Base-by-base conservation (phyloP, 2,329 filamentous ascomycete genomes). In the Trichoderma semiorbis region DNA sequence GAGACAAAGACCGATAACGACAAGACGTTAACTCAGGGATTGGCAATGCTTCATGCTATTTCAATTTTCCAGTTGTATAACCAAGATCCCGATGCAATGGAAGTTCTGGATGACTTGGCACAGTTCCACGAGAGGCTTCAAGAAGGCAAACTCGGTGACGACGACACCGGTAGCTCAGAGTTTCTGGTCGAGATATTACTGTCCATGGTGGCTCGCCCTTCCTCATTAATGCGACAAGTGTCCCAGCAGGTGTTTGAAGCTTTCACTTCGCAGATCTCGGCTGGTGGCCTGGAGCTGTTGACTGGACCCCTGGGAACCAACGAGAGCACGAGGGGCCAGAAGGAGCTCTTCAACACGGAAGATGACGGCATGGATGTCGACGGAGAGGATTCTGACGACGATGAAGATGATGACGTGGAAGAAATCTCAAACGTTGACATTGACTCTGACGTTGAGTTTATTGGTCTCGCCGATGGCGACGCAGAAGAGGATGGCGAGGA, bases 1-100 rank as follows among this genome's bases (percentile, higher is more conserved):
- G 81, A 82, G 69, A 68, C 77, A 2, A 75, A 79, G 75, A 73
- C 78, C 66, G 76, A 79, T 26, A 75, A 82, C 74, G 83, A 78
- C 77, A 84, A 79, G 71, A 78, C 76, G 24, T 81, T 80, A 73
- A 84, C 84, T 18, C 89, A 90, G 73, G 92, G 93, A 0, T 87
- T 98, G 72, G 91, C 92, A 24, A 86, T 98, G 43, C 87, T 98
- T 1, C 94, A 97, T 79, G 91, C 93, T 0, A 87, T 98, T 67
- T 92, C 94, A 0, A 88, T 98, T 16, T 86, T 98, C 70, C 94
- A 98, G 80, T 87, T 97, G 10, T 97, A 97, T 83, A 95, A 95
- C 77, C 93, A 94, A 28, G 94, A 97, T 72, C 86, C 92, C 0
- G 96, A 98, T 78, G 93, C 94, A 0, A 88, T 97, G 26, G 90